A percentile compares a stretch with the other conserved stretches of the same genome.
Conservation (phyloP, 257 asterid species). For the Scutellaria baicalensis region DNA sequence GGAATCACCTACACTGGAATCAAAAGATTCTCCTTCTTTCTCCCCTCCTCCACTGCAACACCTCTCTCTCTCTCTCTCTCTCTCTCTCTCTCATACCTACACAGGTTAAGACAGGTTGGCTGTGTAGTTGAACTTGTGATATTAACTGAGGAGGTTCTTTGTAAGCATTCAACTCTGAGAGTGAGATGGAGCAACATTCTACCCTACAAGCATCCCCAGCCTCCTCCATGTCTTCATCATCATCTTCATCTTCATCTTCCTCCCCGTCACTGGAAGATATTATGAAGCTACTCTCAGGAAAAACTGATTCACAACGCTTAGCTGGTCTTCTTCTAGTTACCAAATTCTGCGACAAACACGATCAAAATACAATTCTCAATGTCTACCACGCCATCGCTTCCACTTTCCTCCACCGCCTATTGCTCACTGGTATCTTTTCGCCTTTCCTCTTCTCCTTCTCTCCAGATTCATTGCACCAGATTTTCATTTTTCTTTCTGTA, state of each 20-base stretch:
- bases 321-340: constrained; percentile 80
- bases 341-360: constrained; percentile 61
- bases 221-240: neutral
- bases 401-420: constrained; percentile 69
- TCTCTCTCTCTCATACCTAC: neutral
- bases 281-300: constrained; percentile 55
- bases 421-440: constrained; percentile 47
- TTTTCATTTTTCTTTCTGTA: neutral
- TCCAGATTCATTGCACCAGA: neutral
- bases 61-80: neutral
- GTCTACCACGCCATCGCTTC: constrained; percentile 64
- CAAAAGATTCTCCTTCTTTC: neutral
- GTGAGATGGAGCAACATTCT: constrained; percentile 20
- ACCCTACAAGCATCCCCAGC: constrained; percentile 14
- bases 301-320: constrained; percentile 72
- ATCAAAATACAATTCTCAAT: constrained; percentile 45
- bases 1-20: neutral
- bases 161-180: neutral
- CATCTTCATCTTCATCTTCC: constrained; percentile 16
- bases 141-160: neutral
- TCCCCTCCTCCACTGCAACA: neutral
- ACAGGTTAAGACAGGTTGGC: no score
- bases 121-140: neutral
- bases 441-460: neutral
- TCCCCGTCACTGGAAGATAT: constrained; percentile 48